Evolutionary conservation across 1,284 basidiomycete species (phyloP).

Genomic region (Apiotrichum siamense): DNA sequence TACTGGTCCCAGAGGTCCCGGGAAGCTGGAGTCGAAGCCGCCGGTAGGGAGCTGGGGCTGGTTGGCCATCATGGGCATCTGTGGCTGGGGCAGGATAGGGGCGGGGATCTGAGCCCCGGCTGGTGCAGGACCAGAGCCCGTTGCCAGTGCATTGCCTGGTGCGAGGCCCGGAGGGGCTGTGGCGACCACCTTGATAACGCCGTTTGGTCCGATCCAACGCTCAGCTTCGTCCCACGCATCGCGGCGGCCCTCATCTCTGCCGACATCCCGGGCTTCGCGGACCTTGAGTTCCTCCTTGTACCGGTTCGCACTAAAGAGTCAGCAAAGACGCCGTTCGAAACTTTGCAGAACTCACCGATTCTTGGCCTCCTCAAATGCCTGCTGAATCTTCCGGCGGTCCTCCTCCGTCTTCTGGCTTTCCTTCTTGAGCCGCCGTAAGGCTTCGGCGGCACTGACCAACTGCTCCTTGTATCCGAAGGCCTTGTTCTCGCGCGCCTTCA

Average conservation of each 20-base stretch:
- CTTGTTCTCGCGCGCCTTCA: background rate
- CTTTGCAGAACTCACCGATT: conserved; percentile 26
- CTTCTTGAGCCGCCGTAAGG: conserved; percentile 36
- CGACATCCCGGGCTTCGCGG: conserved; percentile 36
- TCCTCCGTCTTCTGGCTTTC: conserved; percentile 40
- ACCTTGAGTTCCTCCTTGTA: conserved; percentile 42
- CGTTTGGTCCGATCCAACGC: conserved; percentile 25
- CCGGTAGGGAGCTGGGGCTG: too few species aligned
- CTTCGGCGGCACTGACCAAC: conserved; percentile 35
- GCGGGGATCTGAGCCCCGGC: too few species aligned
- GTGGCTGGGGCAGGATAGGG: too few species aligned
- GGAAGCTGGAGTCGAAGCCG: too few species aligned
- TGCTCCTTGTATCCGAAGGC: conserved; percentile 30
- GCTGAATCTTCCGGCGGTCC: conserved; percentile 30
- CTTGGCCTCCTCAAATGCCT: conserved; percentile 39
- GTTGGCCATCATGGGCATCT: too few species aligned
- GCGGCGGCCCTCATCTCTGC: conserved; percentile 38
- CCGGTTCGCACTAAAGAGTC: conserved; percentile 23
- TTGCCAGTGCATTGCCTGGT: too few species aligned
- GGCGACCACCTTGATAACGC: background rate
- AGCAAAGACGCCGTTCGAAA: conserved; percentile 5
- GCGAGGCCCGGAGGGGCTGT: background rate
- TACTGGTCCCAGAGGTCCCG: too few species aligned
- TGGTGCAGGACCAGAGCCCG: too few species aligned
- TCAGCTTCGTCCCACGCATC: conserved; percentile 45